These are phyloP conservation scores for Dentipellis fragilis DNA, from an alignment of 768 basidiomycete genomes.

Conservation along the genomic window DNA sequence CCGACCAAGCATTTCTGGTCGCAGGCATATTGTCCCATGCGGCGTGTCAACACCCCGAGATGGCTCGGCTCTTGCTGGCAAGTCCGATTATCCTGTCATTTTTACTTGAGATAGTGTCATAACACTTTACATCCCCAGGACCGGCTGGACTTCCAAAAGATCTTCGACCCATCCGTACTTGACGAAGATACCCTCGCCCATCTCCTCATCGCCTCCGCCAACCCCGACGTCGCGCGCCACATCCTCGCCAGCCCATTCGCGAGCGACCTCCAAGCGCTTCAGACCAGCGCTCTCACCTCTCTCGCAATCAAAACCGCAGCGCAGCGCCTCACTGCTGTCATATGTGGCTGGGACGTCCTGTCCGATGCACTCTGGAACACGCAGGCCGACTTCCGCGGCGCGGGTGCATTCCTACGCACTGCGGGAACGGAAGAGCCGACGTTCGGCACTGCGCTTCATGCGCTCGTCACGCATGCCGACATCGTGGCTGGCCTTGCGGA, in stretches of 20 bases:
- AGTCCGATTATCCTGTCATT: slow-evolving; percentile 5
- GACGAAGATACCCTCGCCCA: slow-evolving; percentile 45
- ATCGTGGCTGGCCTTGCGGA: slow-evolving; percentile 36
- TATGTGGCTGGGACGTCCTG: slow-evolving; percentile 50
- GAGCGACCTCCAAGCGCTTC: slow-evolving; percentile 28
- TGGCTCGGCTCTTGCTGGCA: slow-evolving; percentile 37
- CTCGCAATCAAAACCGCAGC: slow-evolving; percentile 35
- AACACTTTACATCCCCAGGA: no score
- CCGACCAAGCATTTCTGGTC: slow-evolving; percentile 47
- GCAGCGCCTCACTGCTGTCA: slow-evolving; percentile 35
- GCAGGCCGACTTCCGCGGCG: slow-evolving; percentile 37
- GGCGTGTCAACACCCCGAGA: slow-evolving; percentile 52
- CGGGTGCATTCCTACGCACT: slow-evolving; percentile 47
- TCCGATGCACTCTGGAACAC: slow-evolving; percentile 51
- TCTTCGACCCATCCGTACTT: slow-evolving; percentile 45
- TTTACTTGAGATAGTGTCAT: neutral
- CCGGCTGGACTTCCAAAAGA: slow-evolving; percentile 39
- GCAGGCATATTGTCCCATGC: slow-evolving; percentile 53
- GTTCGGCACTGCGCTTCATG: slow-evolving; percentile 64
- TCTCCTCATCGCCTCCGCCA: slow-evolving; percentile 56
- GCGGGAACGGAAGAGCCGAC: slow-evolving; percentile 56
- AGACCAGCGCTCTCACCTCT: slow-evolving; percentile 27
- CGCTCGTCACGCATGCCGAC: slow-evolving; percentile 50
- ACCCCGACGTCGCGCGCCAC: slow-evolving; percentile 50
- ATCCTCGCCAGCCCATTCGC: slow-evolving; percentile 36